Percentiles rank a stretch among this genome's conserved stretches.
Conservation (phyloP, 2,329 filamentous ascomycete genomes). For the Penicillium nordicum region DNA sequence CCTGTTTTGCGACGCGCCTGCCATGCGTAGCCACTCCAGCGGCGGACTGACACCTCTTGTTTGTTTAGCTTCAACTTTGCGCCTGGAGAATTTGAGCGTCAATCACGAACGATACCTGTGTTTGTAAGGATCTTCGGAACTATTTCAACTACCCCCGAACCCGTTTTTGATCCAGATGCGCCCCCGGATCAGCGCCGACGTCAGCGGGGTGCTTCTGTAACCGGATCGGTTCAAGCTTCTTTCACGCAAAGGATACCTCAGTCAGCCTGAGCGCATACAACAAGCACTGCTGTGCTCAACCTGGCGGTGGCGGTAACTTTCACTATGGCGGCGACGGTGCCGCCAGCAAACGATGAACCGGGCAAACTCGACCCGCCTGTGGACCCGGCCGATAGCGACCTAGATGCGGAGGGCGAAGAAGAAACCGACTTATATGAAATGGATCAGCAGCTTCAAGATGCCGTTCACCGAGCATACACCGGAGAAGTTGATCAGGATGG, state of each 20-base stretch:
- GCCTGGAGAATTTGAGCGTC: conserved; percentile 7
- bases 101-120: neutral
- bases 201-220: conserved; percentile 31
- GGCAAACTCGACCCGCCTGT: conserved; percentile 29
- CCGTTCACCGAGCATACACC: conserved; percentile 36
- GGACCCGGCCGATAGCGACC: conserved; percentile 41
- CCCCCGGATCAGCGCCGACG: conserved; percentile 23
- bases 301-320: conserved; percentile 40
- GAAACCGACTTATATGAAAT: conserved; percentile 42
- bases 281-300: conserved; percentile 21
- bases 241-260: conserved; percentile 10
- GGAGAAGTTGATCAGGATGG: conserved; percentile 31
- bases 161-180: conserved; percentile 21
- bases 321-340: conserved; percentile 43
- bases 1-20: conserved; percentile 19
- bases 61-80: conserved; percentile 18
- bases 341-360: conserved; percentile 37
- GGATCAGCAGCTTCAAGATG: conserved; percentile 40
- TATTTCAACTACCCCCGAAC: neutral
- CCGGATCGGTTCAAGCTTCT: conserved; percentile 25
- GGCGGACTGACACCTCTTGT: conserved; percentile 16
- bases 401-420: conserved; percentile 46
- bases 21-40: conserved; percentile 12
- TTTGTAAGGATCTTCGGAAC: neutral
- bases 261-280: conserved; percentile 8